Evolutionary conservation across 1,284 basidiomycete species (phyloP), one percentile per base, ranked within the genome.

Genomic region (Irpex rosettiformis): DNA sequence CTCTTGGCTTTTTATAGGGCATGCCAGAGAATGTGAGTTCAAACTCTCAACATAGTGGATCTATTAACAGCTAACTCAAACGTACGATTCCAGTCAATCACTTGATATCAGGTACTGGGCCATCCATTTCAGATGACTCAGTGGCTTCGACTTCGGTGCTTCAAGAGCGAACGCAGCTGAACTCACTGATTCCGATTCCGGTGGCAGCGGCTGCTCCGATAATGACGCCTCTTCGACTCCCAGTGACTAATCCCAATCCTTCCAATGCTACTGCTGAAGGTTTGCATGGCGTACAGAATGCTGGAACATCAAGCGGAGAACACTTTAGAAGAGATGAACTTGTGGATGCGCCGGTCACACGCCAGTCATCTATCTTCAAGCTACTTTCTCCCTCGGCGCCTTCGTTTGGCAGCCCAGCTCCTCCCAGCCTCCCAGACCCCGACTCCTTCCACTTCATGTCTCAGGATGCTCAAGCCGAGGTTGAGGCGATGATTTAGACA

Each of bases 1-100:
- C 24, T 24, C 22, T 52, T 28, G 43, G 18, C 37, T 47, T 42
- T 58, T n/a, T 18, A 21, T 56, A 88, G 88, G 72, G 4, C 88
- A 90, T 68, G 85, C 87, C 22, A 85, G 76, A 70, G 86, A 90
- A 72, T 91, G 88, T 89, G 64, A 72, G 84, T 74, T 22, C 16
- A 22, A 55, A n/a, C n/a, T n/a, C n/a, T 13, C 55, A 33, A 13
- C 51, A 21, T 58, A 22, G 28, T 43, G n/a, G n/a, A n/a, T n/a
- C n/a, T 10, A 48, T 43, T 27, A 2, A 30, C 18, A 54, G n/a
- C 8, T 24, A 61, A 13, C 2, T 45, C 8, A 45, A 18, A 59
- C 25, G 40, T 60, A 52, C 29, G 52, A 3, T 59, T 11, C 16
- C 33, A 83, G 81, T 77, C 65, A 84, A 83, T 62, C 82, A 83